These are phyloP conservation scores for Elymus sibiricus DNA, from an alignment of 176 grass and related monocot genomes.

Conservation along the genomic window DNA sequence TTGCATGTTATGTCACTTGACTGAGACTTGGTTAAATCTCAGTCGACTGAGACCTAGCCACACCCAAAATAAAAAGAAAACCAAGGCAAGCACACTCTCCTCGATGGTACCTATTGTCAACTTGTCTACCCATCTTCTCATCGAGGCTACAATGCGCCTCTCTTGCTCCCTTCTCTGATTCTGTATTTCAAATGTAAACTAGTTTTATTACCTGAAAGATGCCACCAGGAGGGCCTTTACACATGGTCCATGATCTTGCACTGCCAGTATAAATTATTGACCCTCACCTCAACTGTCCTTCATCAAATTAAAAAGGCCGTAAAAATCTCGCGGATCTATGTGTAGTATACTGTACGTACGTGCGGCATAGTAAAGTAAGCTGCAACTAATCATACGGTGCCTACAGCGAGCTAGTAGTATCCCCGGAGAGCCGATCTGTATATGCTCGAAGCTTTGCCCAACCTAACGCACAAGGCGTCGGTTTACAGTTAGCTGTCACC, in stretches of 20 bases:
- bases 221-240: background rate
- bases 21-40: no score
- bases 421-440: background rate
- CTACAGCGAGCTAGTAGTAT: background rate
- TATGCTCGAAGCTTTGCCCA: background rate
- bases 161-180: background rate
- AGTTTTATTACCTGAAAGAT: background rate
- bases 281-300: background rate
- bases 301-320: background rate
- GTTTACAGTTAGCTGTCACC: slow-evolving; percentile 10
- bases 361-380: background rate
- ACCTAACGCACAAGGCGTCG: background rate
- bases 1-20: no score
- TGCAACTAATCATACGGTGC: background rate
- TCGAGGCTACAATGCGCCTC: background rate
- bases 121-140: no score
- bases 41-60: no score
- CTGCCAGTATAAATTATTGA: background rate
- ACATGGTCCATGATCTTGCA: background rate
- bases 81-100: no score
- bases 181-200: background rate
- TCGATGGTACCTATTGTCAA: background rate
- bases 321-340: background rate
- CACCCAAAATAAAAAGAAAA: no score
- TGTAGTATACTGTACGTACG: background rate